Base-by-base conservation (phyloP, 345 rosid genomes). In the Theobroma cacao region DNA sequence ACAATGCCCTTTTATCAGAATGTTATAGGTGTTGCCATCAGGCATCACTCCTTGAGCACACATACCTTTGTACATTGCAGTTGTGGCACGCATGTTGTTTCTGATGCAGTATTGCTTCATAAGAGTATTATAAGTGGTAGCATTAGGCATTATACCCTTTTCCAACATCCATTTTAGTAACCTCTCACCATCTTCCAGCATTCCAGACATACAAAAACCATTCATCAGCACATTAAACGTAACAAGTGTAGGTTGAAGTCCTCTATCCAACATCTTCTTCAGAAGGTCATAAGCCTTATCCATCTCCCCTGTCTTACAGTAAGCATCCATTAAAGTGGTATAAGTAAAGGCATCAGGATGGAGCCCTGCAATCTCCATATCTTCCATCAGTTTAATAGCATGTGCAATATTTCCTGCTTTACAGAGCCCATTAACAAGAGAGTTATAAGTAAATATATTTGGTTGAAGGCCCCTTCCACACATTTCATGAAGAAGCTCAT, bases 201-300 rank as follows among this genome's bases (percentile, higher is more conserved):
- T 88, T 78, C 98, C 97, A n/a, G 86, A 75, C 84, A 85, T 76
- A 81, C 99, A 92, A 82, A 93, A 92, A 2, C 98, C 99, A 60
- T 91, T 93, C 94, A 92, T 93, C 56, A 95, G 86, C 64, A 95
- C 98, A 72, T 92, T 88, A 83, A 95, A 95, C 13, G 99, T 93
- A 72, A 93, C 90, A 64, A 89, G 73, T 18, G 94, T 86, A 58
- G 96, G 99, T 76, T 88, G 79, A 80, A 92, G 79, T 75, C 99
- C 96, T 79, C 68, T 87, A 41, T 82, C 86, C n/a, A 95, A 88
- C 99, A 95, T 93, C 85, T 85, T 89, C 52, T 80, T 87, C 74
- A 95, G 77, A 75, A 88, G 84, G 78, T 89, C 90, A 40, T 90
- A 91, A 75, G 94, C 97, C 74, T 81, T 91, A 41, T 10, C 80